phyloP scores from a whole-genome alignment of 2,329 filamentous ascomycete species.

The Penicillium sp. region DNA sequence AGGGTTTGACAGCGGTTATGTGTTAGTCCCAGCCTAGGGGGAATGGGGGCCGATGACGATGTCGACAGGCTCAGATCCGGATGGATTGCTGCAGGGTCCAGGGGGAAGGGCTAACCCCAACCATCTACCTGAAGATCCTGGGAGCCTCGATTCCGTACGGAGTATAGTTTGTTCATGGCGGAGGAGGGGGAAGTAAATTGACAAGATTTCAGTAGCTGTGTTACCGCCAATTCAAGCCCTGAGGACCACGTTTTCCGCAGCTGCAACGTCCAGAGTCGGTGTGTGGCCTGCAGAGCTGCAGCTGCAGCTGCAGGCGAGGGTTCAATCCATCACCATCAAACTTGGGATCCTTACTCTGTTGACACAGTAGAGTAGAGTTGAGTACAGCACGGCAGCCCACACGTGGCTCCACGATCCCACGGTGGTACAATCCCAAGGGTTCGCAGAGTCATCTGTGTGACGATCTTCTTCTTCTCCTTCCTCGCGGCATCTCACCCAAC shows the following conservation, averaged over 20 bases:
- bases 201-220: neutral
- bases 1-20: neutral
- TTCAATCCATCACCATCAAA: neutral
- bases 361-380: neutral
- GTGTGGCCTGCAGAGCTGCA: neutral
- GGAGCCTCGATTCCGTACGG: neutral
- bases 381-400: conserved; percentile 4
- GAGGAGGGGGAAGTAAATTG: neutral
- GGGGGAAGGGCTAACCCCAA: neutral
- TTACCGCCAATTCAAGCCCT: conserved; percentile 3
- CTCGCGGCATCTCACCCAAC: conserved; percentile 5
- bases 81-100: neutral
- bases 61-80: neutral
- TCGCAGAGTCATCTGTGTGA: conserved; percentile 4
- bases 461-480: conserved; percentile 10
- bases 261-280: conserved; percentile 3
- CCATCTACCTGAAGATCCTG: neutral
- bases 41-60: neutral
- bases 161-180: neutral
- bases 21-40: neutral
- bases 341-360: neutral
- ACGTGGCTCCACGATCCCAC: conserved; percentile 23
- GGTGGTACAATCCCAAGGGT: conserved; percentile 1
- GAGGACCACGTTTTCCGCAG: conserved; percentile 6
- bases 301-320: conserved; percentile 1